Conservation (phyloP, 2,329 filamentous ascomycete genomes). For the Paecilomyces formosus region DNA sequence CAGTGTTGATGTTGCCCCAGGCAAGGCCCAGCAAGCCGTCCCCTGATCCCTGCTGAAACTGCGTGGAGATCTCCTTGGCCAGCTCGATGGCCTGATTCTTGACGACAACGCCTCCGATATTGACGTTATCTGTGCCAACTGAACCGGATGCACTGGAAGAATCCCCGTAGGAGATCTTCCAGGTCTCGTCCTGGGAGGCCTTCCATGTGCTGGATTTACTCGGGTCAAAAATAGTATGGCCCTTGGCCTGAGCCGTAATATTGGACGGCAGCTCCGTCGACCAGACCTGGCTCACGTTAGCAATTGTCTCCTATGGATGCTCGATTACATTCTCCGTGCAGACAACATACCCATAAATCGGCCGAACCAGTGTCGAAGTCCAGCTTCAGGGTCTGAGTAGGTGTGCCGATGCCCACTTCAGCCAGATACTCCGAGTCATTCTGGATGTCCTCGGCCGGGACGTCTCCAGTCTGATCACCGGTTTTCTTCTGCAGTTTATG, state of each 20-base stretch:
- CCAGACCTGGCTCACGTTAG: slow-evolving; percentile 40
- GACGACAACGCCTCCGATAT: slow-evolving; percentile 54
- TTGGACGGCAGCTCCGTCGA: slow-evolving; percentile 43
- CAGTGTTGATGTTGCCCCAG: slow-evolving; percentile 58
- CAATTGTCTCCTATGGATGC: not conserved
- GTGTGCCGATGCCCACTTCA: slow-evolving; percentile 57
- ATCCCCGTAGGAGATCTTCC: slow-evolving; percentile 64
- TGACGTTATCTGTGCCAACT: slow-evolving; percentile 57
- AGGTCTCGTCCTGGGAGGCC: slow-evolving; percentile 41
- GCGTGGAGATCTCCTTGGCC: slow-evolving; percentile 50
- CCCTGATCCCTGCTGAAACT: slow-evolving; percentile 50
- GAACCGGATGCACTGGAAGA: slow-evolving; percentile 57
- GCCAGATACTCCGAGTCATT: slow-evolving; percentile 61
- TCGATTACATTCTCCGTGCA: not conserved
- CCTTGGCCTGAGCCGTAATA: slow-evolving; percentile 21
- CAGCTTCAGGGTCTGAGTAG: slow-evolving; percentile 53
- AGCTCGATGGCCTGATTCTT: slow-evolving; percentile 59
- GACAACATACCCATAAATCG: slow-evolving; percentile 56
- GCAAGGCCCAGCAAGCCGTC: slow-evolving; percentile 64
- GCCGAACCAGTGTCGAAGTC: slow-evolving; percentile 66
- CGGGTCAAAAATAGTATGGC: slow-evolving; percentile 54
- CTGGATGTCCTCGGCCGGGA: slow-evolving; percentile 56
- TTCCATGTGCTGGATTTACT: slow-evolving; percentile 56
- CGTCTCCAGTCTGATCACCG: slow-evolving; percentile 36
- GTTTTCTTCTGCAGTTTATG: slow-evolving; percentile 46